Base-by-base conservation (phyloP, 345 rosid genomes). In the Boechera retrofracta region DNA sequence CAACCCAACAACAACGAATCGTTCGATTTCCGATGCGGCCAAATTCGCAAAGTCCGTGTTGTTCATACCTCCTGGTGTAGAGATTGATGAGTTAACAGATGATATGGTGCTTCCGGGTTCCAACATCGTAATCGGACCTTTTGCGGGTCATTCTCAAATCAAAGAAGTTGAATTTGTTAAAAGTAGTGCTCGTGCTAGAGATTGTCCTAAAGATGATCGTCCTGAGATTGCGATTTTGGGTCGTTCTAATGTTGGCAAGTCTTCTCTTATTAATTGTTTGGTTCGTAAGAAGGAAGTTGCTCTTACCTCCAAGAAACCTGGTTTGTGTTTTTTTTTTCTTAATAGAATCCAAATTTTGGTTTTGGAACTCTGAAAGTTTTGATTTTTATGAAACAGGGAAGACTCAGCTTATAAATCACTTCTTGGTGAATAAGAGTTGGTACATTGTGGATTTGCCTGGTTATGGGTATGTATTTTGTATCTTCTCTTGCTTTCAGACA, bases 401-500 rank as follows among this genome's bases (percentile, higher is more conserved):
- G 85, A 94, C 98, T 35, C 98, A 94, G 88, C 85, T 90, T 74
- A 92, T 94, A 16, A 94, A 94, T 81, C 96, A 94, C 82, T 92
- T 92, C 80, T 80, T 92, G 85, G 95, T 94, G 86, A 94, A 92
- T 75, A 92, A 84, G 83, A 90, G 92, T 81, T 94, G 97, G 98
- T 92, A 92, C 77, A 75, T 94, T 38, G 98, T 94, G 82, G 98
- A 94, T 87, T 85, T 94, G 87, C 95, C 98, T 76, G 98, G 97
- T 82, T 92, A 92, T 67, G 98, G 97, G 97, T 94, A 82, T 83
- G 89, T 70, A 1, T 38, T 57, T 61, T 53, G 57, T 2, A 60
- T 55, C 16, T 15, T 55, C 16, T 15, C 13, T 29, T 64, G 35
- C 52, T 42, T 59, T 60, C 16, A 18, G 15, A 59, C 0, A 57